phyloP scores from a whole-genome alignment of 176 grass and related monocot genomes.

The Ensete glaucum region DNA sequence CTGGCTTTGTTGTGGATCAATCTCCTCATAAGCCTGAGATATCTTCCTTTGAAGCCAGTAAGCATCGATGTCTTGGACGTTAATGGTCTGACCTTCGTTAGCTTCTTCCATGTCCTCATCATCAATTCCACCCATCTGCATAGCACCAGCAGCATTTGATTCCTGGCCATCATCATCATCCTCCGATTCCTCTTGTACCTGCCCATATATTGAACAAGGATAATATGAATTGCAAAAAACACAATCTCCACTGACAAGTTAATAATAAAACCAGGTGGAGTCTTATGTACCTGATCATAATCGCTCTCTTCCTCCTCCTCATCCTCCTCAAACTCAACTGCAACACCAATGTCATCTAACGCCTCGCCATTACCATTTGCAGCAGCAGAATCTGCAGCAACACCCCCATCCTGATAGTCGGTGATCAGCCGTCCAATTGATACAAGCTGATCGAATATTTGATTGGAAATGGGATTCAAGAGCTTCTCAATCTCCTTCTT shows the following conservation, averaged over 20 bases:
- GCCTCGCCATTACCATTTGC: constrained; percentile 36
- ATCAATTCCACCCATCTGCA: constrained; percentile 85
- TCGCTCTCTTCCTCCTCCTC: constrained; percentile 86
- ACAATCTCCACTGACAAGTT: neutral
- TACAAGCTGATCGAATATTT: constrained; percentile 74
- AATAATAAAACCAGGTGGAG: neutral
- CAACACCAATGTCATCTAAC: constrained; percentile 78
- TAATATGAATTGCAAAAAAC: neutral
- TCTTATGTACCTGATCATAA: constrained; percentile 61
- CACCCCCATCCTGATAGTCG: constrained; percentile 49
- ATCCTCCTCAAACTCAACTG: constrained; percentile 82
- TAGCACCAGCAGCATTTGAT: constrained; percentile 46
- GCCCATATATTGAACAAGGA: neutral
- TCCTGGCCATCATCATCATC: constrained; percentile 50
- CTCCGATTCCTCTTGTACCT: constrained; percentile 96
- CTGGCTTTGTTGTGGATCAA: constrained; percentile 80
- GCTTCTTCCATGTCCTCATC: constrained; percentile 65
- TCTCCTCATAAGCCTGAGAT: constrained; percentile 75
- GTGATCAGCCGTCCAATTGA: constrained; percentile 76
- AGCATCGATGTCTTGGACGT: constrained; percentile 96
- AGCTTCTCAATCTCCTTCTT: constrained; percentile 96
- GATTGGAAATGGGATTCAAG: constrained; percentile 56
- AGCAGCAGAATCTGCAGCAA: constrained; percentile 17
- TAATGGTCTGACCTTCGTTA: constrained; percentile 48
- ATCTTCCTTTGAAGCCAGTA: constrained; percentile 98